Evolutionary conservation across 805 yeast species (phyloP).

Genomic region (Spathaspora gorwiae): DNA sequence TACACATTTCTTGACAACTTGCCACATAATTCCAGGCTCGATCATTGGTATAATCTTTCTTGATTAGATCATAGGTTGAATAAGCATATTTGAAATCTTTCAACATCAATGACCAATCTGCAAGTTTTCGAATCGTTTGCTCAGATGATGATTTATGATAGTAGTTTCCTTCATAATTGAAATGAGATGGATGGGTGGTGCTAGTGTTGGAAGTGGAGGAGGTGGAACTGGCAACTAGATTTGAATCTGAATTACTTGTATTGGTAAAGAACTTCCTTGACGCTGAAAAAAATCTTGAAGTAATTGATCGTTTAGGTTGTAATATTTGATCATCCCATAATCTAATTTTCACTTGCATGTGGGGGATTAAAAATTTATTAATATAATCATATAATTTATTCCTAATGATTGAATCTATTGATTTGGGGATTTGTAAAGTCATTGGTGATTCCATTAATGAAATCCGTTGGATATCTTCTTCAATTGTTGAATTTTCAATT

Average conservation of each 20-base stretch:
- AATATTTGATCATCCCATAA: constrained; percentile 82
- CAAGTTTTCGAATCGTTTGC: constrained; percentile 72
- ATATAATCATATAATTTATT: constrained; percentile 44
- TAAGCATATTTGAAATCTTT: constrained; percentile 83
- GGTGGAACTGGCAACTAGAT: constrained; percentile 2
- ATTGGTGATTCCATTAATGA: constrained; percentile 17
- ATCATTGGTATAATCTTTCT: constrained; percentile 71
- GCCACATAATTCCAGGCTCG: constrained; percentile 81
- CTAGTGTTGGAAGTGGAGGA: constrained; percentile 1
- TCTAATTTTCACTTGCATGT: constrained; percentile 77
- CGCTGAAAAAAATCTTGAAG: constrained; percentile 68
- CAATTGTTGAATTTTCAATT: constrained; percentile 40
- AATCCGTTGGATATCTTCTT: constrained; percentile 44
- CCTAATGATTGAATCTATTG: constrained; percentile 38
- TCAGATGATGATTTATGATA: constrained; percentile 65
- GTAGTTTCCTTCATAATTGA: constrained; percentile 48
- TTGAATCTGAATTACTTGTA: constrained; percentile 8
- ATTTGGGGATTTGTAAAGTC: constrained; percentile 23
- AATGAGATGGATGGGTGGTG: constrained; percentile 20
- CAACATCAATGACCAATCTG: constrained; percentile 91
- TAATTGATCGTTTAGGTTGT: constrained; percentile 68
- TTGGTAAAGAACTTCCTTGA: constrained; percentile 53
- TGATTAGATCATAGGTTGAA: constrained; percentile 74
- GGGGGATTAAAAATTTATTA: constrained; percentile 59
- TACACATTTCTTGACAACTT: constrained; percentile 84